Percentiles rank a stretch among this genome's conserved stretches.
Conservation (phyloP, 1,284 basidiomycete genomes). For the Ustilago cynodontis region DNA sequence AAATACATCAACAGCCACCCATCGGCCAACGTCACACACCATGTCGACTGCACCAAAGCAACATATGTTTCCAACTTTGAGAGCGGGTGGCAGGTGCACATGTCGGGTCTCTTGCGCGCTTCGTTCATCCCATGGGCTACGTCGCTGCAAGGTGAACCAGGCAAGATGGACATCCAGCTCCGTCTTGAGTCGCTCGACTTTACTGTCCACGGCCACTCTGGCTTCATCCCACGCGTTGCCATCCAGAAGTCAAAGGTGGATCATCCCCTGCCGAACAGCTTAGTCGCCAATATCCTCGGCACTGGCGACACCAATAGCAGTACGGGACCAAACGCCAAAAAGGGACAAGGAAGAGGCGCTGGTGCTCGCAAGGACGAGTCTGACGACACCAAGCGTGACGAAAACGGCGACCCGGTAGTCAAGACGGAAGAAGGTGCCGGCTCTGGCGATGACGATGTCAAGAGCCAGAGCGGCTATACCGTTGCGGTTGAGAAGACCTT, state of each 20-base stretch:
- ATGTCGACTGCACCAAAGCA: conserved; percentile 45
- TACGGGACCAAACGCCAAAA: conserved; percentile 20
- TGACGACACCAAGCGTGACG: conserved; percentile 30
- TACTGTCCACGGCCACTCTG: conserved; percentile 45
- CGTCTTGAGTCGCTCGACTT: conserved; percentile 58
- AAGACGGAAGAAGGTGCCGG: conserved; percentile 32
- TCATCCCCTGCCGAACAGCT: conserved; percentile 39
- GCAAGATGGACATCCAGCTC: conserved; percentile 40
- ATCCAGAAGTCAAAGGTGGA: conserved; percentile 53
- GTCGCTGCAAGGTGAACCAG: conserved; percentile 19
- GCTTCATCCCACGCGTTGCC: conserved; percentile 48
- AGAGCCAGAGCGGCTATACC: conserved; percentile 33
- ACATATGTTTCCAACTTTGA: conserved; percentile 48
- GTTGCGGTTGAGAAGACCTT: conserved; percentile 51
- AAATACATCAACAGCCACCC: conserved; percentile 51
- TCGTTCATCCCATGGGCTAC: conserved; percentile 46
- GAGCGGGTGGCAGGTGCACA: conserved; percentile 59
- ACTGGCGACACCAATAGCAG: conserved; percentile 18
- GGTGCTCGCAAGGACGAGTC: conserved; percentile 37
- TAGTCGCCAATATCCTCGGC: conserved; percentile 39
- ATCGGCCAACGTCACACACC: conserved; percentile 51
- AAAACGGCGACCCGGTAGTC: conserved; percentile 25
- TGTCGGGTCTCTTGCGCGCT: conserved; percentile 49
- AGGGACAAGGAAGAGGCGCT: conserved; percentile 20
- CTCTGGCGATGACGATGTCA: conserved; percentile 34